A percentile compares a stretch with the other conserved stretches of the same genome.
Evolutionary conservation across 306 rosid species (phyloP).

Genomic region (Glycine tomentella): DNA sequence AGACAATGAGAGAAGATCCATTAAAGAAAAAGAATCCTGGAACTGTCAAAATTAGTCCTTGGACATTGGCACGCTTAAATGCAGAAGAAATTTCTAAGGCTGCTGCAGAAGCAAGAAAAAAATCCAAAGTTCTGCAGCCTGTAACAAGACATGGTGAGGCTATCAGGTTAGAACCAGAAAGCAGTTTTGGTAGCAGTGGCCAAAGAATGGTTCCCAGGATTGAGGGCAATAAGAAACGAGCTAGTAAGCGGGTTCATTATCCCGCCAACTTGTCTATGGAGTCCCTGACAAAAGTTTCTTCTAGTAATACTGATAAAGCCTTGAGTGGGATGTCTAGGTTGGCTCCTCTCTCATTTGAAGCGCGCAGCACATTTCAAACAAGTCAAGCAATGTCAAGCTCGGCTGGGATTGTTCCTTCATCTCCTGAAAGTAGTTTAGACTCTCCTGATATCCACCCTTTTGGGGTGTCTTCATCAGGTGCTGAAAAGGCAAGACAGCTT

Average conservation of each 20-base stretch:
- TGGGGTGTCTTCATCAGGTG: conserved; percentile 67
- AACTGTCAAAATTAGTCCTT: conserved; percentile 89
- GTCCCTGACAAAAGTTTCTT: conserved; percentile 56
- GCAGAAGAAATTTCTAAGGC: conserved; percentile 92
- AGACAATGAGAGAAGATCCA: conserved; percentile 60
- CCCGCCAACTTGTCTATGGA: conserved; percentile 77
- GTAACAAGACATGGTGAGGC: conserved; percentile 60
- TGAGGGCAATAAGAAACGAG: conserved; percentile 69
- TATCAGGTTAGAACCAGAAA: conserved; percentile 57
- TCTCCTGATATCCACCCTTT: conserved; percentile 94
- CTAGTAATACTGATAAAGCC: conserved; percentile 55
- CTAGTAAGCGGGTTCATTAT: conserved; percentile 68
- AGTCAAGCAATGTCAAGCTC: conserved; percentile 70
- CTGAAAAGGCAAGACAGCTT: conserved; percentile 72
- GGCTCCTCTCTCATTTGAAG: conserved; percentile 88
- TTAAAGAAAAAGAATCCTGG: conserved; percentile 74
- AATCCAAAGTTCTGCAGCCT: conserved; percentile 91
- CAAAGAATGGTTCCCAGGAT: conserved; percentile 62
- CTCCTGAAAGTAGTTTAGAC: conserved; percentile 92
- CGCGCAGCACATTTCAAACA: conserved; percentile 75
- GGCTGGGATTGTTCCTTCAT: conserved; percentile 68
- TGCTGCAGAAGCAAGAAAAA: conserved; percentile 93
- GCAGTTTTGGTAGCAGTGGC: conserved; percentile 73
- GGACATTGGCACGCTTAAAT: conserved; percentile 90
- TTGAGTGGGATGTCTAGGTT: conserved; percentile 62